A percentile compares a stretch with the other conserved stretches of the same genome.
Evolutionary conservation across 768 basidiomycete species (phyloP).

Genomic region (Amanita fuliginea): DNA sequence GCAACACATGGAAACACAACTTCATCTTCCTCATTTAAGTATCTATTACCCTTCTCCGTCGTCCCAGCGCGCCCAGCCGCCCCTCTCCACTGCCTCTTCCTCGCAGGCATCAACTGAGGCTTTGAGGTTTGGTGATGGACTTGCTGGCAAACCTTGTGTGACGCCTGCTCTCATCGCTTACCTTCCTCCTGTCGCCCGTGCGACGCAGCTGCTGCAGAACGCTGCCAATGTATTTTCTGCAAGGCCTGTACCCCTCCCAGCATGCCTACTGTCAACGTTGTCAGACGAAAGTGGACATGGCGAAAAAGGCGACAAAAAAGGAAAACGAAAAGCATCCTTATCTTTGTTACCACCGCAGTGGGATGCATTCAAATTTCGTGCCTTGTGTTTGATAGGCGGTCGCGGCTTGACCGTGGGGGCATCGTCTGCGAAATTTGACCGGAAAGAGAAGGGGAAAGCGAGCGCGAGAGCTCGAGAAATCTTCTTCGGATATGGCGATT

Average conservation of each 20-base stretch:
- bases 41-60: slow-evolving; percentile 18
- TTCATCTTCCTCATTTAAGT: slow-evolving; percentile 17
- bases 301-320: neutral
- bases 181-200: slow-evolving; percentile 19
- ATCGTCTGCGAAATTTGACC: slow-evolving; percentile 8
- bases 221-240: slow-evolving; percentile 16
- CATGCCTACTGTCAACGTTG: neutral
- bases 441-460: slow-evolving; percentile 12
- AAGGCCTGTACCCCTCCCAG: slow-evolving; percentile 16
- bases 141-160: slow-evolving; percentile 14
- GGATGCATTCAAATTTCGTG: slow-evolving; percentile 3
- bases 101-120: slow-evolving; percentile 6
- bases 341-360: neutral
- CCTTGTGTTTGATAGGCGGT: neutral
- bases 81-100: neutral
- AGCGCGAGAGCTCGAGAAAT: slow-evolving; percentile 8
- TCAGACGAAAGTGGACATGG: neutral
- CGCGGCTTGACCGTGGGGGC: neutral
- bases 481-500: slow-evolving; percentile 1
- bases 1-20: slow-evolving; percentile 7
- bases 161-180: slow-evolving; percentile 22
- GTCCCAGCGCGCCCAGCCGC: slow-evolving; percentile 9
- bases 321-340: neutral
- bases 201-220: slow-evolving; percentile 16
- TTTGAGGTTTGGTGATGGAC: neutral